Conservation (phyloP, 257 asterid genomes). For the Orobanche coerulescens region DNA sequence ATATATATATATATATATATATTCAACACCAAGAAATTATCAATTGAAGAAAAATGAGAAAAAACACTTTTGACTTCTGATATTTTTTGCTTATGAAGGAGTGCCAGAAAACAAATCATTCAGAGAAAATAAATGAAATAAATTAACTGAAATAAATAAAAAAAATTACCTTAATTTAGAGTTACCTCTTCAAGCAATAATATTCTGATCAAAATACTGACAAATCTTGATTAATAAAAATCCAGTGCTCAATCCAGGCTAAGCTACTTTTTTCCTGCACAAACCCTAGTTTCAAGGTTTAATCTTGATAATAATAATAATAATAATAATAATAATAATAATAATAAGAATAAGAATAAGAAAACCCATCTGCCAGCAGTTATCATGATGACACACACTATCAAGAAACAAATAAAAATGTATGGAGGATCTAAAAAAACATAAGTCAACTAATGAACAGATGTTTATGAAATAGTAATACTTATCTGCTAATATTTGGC, state of each 20-base stretch:
- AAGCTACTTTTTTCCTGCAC: slow-evolving; percentile 12
- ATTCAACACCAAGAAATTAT: neutral
- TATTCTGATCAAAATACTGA: neutral
- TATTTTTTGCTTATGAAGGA: neutral
- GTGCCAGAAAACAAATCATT: neutral
- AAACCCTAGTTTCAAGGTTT: slow-evolving; percentile 31
- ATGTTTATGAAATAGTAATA: neutral
- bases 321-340: no score
- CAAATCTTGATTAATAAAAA: slow-evolving; percentile 13
- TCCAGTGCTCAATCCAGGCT: slow-evolving; percentile 5
- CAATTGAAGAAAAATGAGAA: neutral
- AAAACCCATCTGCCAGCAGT: slow-evolving; percentile 13
- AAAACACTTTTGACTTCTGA: neutral
- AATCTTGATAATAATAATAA: slow-evolving; percentile 20
- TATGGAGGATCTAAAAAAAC: neutral
- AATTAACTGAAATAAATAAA: neutral
- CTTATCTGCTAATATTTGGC: neutral
- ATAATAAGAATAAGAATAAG: no score
- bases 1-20: no score
- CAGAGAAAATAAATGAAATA: neutral
- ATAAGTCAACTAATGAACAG: neutral
- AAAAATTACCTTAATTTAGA: neutral
- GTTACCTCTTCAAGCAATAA: neutral
- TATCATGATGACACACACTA: slow-evolving; percentile 12
- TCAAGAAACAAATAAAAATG: neutral